Conservation (phyloP, 768 basidiomycete genomes). For the Psilocybe subaeruginosa region DNA sequence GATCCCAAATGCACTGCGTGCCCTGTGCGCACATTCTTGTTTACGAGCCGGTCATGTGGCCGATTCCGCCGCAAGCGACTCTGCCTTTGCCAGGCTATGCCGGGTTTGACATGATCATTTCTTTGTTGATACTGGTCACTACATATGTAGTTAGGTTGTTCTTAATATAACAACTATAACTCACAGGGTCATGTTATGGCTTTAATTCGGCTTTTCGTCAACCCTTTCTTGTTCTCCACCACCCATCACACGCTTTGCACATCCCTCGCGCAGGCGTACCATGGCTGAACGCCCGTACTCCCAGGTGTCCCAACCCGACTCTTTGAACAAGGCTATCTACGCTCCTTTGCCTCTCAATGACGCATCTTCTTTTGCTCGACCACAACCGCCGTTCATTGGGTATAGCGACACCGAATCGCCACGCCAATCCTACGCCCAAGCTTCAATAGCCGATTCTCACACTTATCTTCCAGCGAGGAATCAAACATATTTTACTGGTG, state of each 20-base stretch:
- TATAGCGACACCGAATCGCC: slow-evolving; percentile 18
- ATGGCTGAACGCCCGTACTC: slow-evolving; percentile 18
- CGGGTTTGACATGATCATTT: neutral
- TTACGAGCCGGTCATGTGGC: neutral
- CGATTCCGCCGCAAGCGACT: neutral
- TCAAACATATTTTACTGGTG: neutral
- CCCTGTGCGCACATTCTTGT: too few species aligned
- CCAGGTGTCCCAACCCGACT: slow-evolving; percentile 4
- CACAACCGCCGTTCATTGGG: slow-evolving; percentile 15
- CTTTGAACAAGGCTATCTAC: slow-evolving; percentile 18
- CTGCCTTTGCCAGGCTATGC: neutral
- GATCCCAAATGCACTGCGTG: too few species aligned
- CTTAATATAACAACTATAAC: neutral
- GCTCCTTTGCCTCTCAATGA: slow-evolving; percentile 24
- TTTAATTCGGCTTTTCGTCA: neutral
- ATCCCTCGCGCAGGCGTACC: neutral
- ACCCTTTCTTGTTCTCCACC: neutral
- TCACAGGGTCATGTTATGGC: slow-evolving; percentile 1
- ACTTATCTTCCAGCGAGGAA: neutral
- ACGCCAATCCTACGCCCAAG: slow-evolving; percentile 14
- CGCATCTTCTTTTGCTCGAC: slow-evolving; percentile 17
- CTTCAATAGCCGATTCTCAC: neutral
- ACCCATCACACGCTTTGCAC: neutral
- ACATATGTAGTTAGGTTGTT: neutral
- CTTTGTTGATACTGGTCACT: neutral